Conservation (phyloP, 805 yeast species). For the Myxozyma lipomycoides region DNA sequence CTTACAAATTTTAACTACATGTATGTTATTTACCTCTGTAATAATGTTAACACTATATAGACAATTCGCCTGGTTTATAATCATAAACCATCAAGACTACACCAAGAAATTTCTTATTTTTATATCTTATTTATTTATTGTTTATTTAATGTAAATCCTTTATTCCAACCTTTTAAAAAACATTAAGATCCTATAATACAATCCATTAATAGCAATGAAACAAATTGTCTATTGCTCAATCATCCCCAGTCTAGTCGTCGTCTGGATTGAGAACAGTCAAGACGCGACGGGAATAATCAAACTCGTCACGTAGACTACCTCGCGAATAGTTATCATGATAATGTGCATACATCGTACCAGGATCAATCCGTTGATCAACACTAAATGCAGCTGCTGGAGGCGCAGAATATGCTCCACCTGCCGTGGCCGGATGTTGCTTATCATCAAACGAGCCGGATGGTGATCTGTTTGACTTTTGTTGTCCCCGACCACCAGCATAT, state of each 20-base stretch:
- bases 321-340: conserved; percentile 47
- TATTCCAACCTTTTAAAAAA: too few species aligned
- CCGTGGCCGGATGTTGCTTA: conserved; percentile 26
- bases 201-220: neutral
- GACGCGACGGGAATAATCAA: conserved; percentile 55
- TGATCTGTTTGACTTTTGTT: neutral
- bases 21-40: too few species aligned
- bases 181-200: neutral
- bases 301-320: conserved; percentile 51
- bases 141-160: too few species aligned
- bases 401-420: conserved; percentile 22
- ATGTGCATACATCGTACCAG: conserved; percentile 45
- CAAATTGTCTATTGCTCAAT: too few species aligned
- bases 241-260: too few species aligned
- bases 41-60: too few species aligned
- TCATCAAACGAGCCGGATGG: conserved; percentile 22
- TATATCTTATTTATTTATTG: too few species aligned
- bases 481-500: neutral
- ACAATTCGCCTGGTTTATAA: too few species aligned
- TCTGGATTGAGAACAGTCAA: conserved; percentile 53
- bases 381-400: conserved; percentile 34
- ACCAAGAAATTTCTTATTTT: neutral
- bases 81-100: too few species aligned
- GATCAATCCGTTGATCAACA: conserved; percentile 63
- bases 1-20: too few species aligned